Evolutionary conservation across 2,329 filamentous ascomycete species (phyloP), one percentile per base, ranked within the genome.

Genomic region (Chlorencoelia australis): DNA sequence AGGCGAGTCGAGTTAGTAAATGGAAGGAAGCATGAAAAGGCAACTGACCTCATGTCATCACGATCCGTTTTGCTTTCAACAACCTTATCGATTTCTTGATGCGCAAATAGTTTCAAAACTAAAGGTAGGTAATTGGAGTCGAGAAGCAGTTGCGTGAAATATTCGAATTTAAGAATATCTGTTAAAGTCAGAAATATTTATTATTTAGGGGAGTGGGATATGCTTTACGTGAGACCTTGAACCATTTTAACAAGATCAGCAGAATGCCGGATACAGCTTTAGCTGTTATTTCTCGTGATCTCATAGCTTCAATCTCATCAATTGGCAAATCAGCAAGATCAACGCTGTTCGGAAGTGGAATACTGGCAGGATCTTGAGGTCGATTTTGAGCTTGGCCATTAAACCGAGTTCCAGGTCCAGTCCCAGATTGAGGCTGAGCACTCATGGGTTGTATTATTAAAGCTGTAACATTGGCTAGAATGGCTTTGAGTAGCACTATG

Each of bases 151-250:
- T 98, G 91, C 1, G 87, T 89, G 53, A 98, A 66, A 53, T 95
- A 96, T 61, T 98, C 91, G 49, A 91, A 95, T 56, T 95, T 94
- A 46, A 98, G 66, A 18, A 96, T 74, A 56, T 98, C 86, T 93
- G 31, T 4, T 4, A 14, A 10, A 42, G 47, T 47, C 38, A 58
- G 49, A 26, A 35, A 24, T 19, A 7, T 20, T 14, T 13, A 5
- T 4, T 3, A 3, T 27, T 7, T 16, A 5, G 26, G n/a, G 18
- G 13, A 17, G 28, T 4, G n/a, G 17, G 18, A 13, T 7, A 27
- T 11, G 7, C 37, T 84, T 67, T 66, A 93, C 86, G 91, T 40
- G 87, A 95, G 36, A 94, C 67, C 58, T 94, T 93, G 51, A 96
- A 81, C 91, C 91, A 98, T 60, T 96, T 98, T 42, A 96, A 58